phyloP scores from a whole-genome alignment of 495 filamentous ascomycete genomes.

The Zalerion maritima region DNA sequence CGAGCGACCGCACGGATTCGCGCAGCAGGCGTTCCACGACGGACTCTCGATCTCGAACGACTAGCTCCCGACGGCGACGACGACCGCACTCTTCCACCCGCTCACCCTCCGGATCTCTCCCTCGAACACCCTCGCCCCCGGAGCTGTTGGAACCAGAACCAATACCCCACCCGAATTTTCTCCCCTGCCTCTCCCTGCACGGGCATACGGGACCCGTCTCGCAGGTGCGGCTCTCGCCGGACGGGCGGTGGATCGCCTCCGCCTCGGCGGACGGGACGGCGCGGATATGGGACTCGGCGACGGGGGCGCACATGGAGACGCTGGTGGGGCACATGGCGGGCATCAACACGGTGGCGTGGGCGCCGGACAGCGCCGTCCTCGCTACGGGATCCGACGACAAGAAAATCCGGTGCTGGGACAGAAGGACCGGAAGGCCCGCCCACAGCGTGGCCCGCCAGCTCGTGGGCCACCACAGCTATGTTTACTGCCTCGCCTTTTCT shows the following conservation, averaged over 20 bases:
- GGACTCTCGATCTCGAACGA: constrained; percentile 18
- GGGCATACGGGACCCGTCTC: constrained; percentile 70
- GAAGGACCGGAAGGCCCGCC: constrained; percentile 50
- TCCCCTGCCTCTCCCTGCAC: constrained; percentile 29
- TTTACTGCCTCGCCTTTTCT: constrained; percentile 83
- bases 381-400: constrained; percentile 95
- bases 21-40: constrained; percentile 13
- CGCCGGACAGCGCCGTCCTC: constrained; percentile 68
- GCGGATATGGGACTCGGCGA: constrained; percentile 76
- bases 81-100: constrained; percentile 9
- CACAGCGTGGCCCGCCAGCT: constrained; percentile 44
- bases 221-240: constrained; percentile 80
- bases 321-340: constrained; percentile 91
- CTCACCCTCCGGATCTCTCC: constrained; percentile 4
- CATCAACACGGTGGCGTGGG: constrained; percentile 80
- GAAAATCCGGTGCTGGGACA: constrained; percentile 83
- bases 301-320: constrained; percentile 66
- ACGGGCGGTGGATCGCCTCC: constrained; percentile 79
- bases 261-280: constrained; percentile 76
- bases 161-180: constrained; percentile 17
- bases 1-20: constrained; percentile 18
- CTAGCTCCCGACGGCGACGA: constrained; percentile 9
- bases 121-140: not conserved
- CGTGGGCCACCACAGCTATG: constrained; percentile 85
- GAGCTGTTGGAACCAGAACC: constrained; percentile 2